Evolutionary conservation across 495 filamentous ascomycete species (phyloP), one percentile per base, ranked within the genome.

Genomic region (Lepidopterella palustris): DNA sequence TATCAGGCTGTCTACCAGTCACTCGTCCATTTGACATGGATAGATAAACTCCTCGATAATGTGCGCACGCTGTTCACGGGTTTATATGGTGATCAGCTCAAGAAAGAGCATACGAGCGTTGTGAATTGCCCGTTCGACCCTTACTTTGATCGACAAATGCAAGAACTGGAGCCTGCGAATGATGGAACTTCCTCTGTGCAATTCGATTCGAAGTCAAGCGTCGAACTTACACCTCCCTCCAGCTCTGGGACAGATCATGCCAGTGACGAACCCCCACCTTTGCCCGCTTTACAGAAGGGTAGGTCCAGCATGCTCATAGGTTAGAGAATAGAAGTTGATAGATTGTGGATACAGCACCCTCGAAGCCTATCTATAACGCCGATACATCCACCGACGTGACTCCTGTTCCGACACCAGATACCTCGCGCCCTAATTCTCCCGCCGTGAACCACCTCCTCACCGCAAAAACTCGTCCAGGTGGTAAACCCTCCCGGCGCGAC

Each of bases 11-110:
- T 98, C 58, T 98, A 98, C 73, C 88, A 95, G 71, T 96, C 91
- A 25, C 81, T 98, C 6, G 76, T 98, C 8, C 92, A 96, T 70
- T 84, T 98, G 15, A 89, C 89, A 2, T 98, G 93, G 93, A 89
- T 97, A 63, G 93, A 97, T 69, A 92, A 92, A 72, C 87, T 98
- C 21, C 79, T 98, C 57, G 92, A 96, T 67, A 96, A 97, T 62
- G 88, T 97, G 53, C 87, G 86, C 62, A 88, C 87, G 5, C 82
- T 98, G 28, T 98, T 97, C 69, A 81, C 89, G 53, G 85, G 88
- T 55, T 78, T 96, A 25, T 97, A 97, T 70, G 87, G 85, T 45
- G 87, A 90, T 47, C 89, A 97, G 66, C 74, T 98, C 49, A 90
- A 82, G 72, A 89, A 85, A 68, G 82, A 86, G 18, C 82, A 95